Evolutionary conservation across 257 asterid species (phyloP), one percentile per base, ranked within the genome.

Genomic region (Cynanchum wilfordii): DNA sequence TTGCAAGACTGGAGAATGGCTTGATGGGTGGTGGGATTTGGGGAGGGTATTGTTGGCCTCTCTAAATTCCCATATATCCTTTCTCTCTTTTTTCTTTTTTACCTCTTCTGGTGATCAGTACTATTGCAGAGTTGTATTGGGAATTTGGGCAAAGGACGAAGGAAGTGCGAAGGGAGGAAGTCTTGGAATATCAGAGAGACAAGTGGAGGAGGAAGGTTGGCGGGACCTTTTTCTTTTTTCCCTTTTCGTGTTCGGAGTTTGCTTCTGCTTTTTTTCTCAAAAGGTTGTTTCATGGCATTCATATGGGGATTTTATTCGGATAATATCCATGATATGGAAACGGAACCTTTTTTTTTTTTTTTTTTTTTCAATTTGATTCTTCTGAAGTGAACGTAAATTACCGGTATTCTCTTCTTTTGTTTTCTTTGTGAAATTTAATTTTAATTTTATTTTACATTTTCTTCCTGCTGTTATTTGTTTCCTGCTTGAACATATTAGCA

Each of bases 41-140:
- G 98, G 86, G 97, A 83, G 92, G 81, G 84, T 74, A 86, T 67
- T 80, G 72, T 45, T 83, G 87, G 90, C 96, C 94, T 87, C 96
- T 89, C 96, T 90, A 69, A 89, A 86, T 82, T 81, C 87, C 86
- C 89, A 74, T 73, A 51, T 59, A 51, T 59, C 77, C 69, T 29
- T 50, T 66, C 42, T 17, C 38, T 24, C 7, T 7, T 9, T 25
- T 62, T 30, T 62, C 47, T 63, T 59, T 40, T 40, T 40, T 7
- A 1, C 47, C 47, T 10, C 47, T 42, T 7, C 19, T 51, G 76
- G 25, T 58, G 72, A 47, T 72, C 47, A 72, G 29, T 50, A 8
- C 59, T n/a, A n/a, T n/a, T n/a, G n/a, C n/a, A n/a, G n/a, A n/a
- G n/a, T n/a, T 72, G 4, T 3, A 22, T 16, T 25, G 20, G 15